Evolutionary conservation across 164 flowering plant genomes (phyloP).

Genomic region (Santalum album): DNA sequence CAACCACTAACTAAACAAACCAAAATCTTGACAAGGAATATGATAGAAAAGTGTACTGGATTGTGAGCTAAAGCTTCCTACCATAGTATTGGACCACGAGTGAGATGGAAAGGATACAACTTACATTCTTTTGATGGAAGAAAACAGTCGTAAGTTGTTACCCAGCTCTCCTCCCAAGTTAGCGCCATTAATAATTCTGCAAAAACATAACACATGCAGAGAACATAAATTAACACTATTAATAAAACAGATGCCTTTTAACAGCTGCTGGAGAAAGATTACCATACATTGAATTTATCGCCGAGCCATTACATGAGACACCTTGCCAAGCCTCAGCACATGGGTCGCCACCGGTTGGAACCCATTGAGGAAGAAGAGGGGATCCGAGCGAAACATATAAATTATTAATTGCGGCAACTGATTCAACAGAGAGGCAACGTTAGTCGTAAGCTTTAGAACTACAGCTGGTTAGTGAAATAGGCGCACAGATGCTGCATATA

Average conservation of each 20-base stretch:
- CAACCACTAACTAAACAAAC: no score
- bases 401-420: conserved; percentile 70
- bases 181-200: conserved; percentile 65
- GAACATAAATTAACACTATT: no score
- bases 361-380: conserved; percentile 68
- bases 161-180: conserved; percentile 80
- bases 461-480: no score
- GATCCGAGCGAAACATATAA: conserved; percentile 45
- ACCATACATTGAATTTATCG: conserved; percentile 58
- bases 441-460: no score
- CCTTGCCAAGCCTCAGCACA: conserved; percentile 83
- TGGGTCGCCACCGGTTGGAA: conserved; percentile 72
- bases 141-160: conserved; percentile 45
- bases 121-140: conserved; percentile 66
- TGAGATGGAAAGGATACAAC: conserved; percentile 17
- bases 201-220: conserved; percentile 9
- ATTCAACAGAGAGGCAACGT: no score
- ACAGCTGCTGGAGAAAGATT: neutral
- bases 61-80: no score
- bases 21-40: no score
- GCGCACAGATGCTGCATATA: no score
- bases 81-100: no score
- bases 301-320: conserved; percentile 44
- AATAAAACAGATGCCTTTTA: neutral
- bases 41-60: no score